Percentiles rank a stretch among this genome's conserved stretches.
These are phyloP conservation scores for Stephania yunnanensis DNA, from an alignment of 164 flowering plant genomes.

Conservation along the genomic window DNA sequence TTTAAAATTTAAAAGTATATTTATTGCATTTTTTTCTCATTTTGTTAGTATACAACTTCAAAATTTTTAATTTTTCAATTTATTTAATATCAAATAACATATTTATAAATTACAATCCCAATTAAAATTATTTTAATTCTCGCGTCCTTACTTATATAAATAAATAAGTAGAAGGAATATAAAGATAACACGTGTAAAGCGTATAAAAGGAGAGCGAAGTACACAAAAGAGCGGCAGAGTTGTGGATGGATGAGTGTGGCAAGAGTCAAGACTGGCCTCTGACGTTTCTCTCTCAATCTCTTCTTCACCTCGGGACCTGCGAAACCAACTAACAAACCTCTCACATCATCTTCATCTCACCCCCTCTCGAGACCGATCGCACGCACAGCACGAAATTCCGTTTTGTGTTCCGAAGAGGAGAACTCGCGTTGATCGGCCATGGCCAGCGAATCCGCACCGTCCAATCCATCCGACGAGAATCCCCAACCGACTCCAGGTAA, in stretches of 20 bases:
- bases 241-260: background rate
- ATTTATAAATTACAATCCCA: too few species aligned
- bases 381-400: too few species aligned
- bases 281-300: background rate
- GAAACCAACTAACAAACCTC: background rate
- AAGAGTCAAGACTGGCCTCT: background rate
- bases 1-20: too few species aligned
- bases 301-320: background rate
- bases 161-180: too few species aligned
- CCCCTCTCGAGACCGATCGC: background rate
- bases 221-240: background rate
- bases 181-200: too few species aligned
- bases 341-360: background rate
- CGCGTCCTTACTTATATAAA: too few species aligned
- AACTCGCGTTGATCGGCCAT: constrained; percentile 14
- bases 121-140: too few species aligned
- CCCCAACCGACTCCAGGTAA: constrained; percentile 20
- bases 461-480: constrained; percentile 22
- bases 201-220: background rate
- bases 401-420: background rate
- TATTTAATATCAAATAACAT: too few species aligned
- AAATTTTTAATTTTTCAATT: too few species aligned
- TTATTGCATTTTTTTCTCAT: too few species aligned
- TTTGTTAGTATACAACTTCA: too few species aligned
- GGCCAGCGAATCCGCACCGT: constrained; percentile 31